Percentiles rank a stretch among this genome's conserved stretches.
Evolutionary conservation across 108 stramenopile species (phyloP).

Genomic region (Licmophora abbreviata): DNA sequence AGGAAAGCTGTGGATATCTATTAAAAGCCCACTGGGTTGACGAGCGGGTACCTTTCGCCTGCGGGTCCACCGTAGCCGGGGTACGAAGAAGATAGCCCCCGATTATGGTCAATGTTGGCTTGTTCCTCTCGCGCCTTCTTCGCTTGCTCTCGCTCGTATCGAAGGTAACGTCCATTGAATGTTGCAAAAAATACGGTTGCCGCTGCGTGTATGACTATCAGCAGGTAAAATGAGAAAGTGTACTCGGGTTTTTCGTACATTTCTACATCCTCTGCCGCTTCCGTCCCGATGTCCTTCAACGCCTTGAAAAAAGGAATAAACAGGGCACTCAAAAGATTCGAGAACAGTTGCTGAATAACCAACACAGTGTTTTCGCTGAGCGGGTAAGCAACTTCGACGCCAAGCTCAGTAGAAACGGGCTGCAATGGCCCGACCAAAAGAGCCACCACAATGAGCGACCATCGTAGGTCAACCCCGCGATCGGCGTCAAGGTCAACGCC

Average conservation of each 20-base stretch:
- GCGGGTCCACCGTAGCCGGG: no score
- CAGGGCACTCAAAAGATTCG: slow-evolving; percentile 69
- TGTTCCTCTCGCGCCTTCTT: slow-evolving; percentile 3
- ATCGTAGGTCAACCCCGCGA: slow-evolving; percentile 55
- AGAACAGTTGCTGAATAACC: slow-evolving; percentile 80
- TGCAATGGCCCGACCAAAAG: slow-evolving; percentile 73
- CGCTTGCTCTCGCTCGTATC: slow-evolving; percentile 52
- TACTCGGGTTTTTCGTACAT: slow-evolving; percentile 57
- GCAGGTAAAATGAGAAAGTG: slow-evolving; percentile 77
- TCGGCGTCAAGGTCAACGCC: slow-evolving; percentile 74
- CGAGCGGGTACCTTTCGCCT: no score
- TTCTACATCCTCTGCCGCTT: slow-evolving; percentile 26
- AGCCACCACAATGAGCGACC: slow-evolving; percentile 65
- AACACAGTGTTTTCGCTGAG: slow-evolving; percentile 80
- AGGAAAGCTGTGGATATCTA: no score
- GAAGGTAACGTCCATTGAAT: slow-evolving; percentile 76
- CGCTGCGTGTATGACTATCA: slow-evolving; percentile 64
- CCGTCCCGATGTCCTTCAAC: slow-evolving; percentile 57
- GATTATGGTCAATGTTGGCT: no score
- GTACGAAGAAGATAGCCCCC: no score
- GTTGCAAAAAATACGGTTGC: slow-evolving; percentile 83
- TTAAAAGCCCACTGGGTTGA: no score
- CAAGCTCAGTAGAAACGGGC: slow-evolving; percentile 77
- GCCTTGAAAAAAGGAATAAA: slow-evolving; percentile 84
- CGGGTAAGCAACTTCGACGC: slow-evolving; percentile 79